These are phyloP conservation scores for Brassica incana DNA, from an alignment of 345 rosid genomes.

Conservation along the genomic window DNA sequence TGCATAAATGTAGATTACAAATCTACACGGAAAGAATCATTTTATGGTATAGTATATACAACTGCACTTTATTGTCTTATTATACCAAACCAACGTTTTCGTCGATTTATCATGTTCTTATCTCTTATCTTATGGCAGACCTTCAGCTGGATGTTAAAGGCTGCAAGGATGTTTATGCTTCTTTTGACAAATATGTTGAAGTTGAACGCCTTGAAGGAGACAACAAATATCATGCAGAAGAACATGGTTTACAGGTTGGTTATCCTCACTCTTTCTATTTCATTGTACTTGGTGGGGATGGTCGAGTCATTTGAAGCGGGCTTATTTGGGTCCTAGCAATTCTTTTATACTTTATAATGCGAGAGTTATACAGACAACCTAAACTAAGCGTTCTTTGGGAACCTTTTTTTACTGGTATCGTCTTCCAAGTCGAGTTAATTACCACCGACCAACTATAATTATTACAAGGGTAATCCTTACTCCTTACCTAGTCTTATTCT, in stretches of 20 bases:
- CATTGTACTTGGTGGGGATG: constrained; percentile 4
- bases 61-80: constrained; percentile 26
- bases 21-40: constrained; percentile 93
- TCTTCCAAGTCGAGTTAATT: constrained; percentile 12
- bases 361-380: background rate
- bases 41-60: constrained; percentile 61
- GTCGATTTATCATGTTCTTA: background rate
- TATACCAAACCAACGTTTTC: background rate
- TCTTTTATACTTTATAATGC: constrained; percentile 7
- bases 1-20: constrained; percentile 95
- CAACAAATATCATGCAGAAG: constrained; percentile 91
- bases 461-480: background rate
- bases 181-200: constrained; percentile 97
- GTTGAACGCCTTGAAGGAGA: constrained; percentile 98
- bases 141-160: constrained; percentile 99
- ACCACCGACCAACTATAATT: background rate
- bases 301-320: background rate
- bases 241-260: constrained; percentile 87
- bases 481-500: constrained; percentile 13
- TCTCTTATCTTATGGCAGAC: constrained; percentile 48
- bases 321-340: constrained; percentile 24
- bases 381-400: constrained; percentile 14
- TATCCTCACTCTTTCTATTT: constrained; percentile 12
- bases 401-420: background rate
- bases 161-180: constrained; percentile 92